A percentile compares a stretch with the other conserved stretches of the same genome.
phyloP scores from a whole-genome alignment of 2,329 filamentous ascomycete species.

The Myriosclerotinia curreyana region DNA sequence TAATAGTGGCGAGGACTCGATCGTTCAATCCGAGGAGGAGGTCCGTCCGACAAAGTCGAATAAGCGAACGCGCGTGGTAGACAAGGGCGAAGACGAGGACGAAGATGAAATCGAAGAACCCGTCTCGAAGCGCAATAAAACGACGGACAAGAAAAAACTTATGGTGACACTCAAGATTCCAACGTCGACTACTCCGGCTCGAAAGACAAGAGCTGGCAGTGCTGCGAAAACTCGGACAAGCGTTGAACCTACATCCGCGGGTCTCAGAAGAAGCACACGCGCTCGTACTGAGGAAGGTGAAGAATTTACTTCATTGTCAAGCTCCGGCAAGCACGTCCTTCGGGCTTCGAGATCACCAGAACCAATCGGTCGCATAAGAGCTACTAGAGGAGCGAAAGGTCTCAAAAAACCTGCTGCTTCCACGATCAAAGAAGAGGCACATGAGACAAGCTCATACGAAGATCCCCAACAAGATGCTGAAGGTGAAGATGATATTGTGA shows the following conservation, averaged over 20 bases:
- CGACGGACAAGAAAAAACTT: constrained; percentile 21
- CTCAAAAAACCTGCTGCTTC: constrained; percentile 34
- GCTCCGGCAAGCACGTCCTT: constrained; percentile 57
- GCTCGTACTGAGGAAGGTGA: constrained; percentile 48
- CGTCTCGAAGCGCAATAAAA: constrained; percentile 18
- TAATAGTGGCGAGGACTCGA: constrained; percentile 40
- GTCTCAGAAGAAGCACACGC: constrained; percentile 34
- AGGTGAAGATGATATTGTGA: constrained; percentile 20
- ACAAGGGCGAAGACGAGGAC: constrained; percentile 34
- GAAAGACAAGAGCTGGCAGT: constrained; percentile 36
- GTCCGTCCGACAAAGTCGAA: constrained; percentile 29
- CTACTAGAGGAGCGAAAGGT: constrained; percentile 37
- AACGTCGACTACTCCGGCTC: constrained; percentile 22
- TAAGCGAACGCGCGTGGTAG: constrained; percentile 31
- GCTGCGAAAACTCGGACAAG: constrained; percentile 31
- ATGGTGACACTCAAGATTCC: constrained; percentile 38
- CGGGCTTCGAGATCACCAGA: constrained; percentile 56
- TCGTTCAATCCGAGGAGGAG: constrained; percentile 37
- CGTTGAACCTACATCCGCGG: constrained; percentile 34
- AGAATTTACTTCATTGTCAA: constrained; percentile 57
- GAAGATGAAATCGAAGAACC: constrained; percentile 29
- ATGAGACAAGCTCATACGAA: constrained; percentile 38
- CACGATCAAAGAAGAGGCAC: constrained; percentile 39
- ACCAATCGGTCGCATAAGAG: constrained; percentile 40
- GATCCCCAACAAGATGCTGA: constrained; percentile 32